phyloP scores from a whole-genome alignment of 129 eudicot genomes.

The Flaveria bidentis region DNA sequence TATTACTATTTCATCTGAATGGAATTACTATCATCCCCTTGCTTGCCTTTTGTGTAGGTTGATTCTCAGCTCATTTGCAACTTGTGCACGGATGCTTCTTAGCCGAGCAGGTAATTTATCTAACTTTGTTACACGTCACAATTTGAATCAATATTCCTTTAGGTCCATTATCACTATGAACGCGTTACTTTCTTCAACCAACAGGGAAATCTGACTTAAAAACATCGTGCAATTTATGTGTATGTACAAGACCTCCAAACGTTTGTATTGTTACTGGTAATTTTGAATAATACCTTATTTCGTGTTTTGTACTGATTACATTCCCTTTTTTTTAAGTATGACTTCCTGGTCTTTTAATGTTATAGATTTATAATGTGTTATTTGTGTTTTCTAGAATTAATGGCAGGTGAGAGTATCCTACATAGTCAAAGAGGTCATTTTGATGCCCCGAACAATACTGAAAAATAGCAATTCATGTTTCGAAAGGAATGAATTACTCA shows the following conservation, averaged over 20 bases:
- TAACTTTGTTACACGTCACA: not conserved
- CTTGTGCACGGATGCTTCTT: slow-evolving; percentile 94
- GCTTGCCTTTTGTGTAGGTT: slow-evolving; percentile 44
- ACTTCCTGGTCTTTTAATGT: not conserved
- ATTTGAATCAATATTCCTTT: not conserved
- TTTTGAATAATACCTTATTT: slow-evolving; percentile 11
- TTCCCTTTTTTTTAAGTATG: slow-evolving; percentile 6
- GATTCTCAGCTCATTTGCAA: slow-evolving; percentile 96
- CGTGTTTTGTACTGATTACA: not conserved
- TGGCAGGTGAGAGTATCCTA: no score
- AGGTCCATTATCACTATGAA: slow-evolving; percentile 16
- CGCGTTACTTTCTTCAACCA: slow-evolving; percentile 25
- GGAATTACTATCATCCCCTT: not conserved
- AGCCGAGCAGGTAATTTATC: slow-evolving; percentile 75
- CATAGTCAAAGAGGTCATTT: no score
- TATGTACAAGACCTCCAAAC: slow-evolving; percentile 81
- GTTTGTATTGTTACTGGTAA: slow-evolving; percentile 86
- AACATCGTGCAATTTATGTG: slow-evolving; percentile 79
- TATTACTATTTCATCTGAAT: not conserved
- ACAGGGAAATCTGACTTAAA: slow-evolving; percentile 82
- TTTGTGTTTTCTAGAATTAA: no score
- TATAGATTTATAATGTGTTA: not conserved
- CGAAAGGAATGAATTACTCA: no score
- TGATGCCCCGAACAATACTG: no score
- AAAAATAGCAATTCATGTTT: no score